Evolutionary conservation across 495 filamentous ascomycete genomes (phyloP), one percentile per base, ranked within the genome.

Genomic region (Glutinoglossum americanum): DNA sequence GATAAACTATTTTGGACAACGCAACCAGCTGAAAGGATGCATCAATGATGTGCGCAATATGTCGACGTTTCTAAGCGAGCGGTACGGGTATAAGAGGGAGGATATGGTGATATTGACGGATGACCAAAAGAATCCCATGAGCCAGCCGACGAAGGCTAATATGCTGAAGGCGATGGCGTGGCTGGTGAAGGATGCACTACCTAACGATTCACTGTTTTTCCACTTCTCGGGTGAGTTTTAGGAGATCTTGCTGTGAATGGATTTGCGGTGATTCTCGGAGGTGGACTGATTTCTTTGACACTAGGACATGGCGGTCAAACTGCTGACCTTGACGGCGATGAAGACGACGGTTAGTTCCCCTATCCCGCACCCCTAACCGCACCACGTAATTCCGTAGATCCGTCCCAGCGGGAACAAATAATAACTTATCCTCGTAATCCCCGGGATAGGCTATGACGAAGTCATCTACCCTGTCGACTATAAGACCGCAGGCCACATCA

Each of bases 81-180:
- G 86, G 62, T 97, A 93, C 65, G 84, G 86, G 32, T 98, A 97
- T 68, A 84, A 87, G 65, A 77, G 92, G 49, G 92, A 97, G 65
- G 90, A 97, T 68, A 98, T 98, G 92, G 92, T 98, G n/a, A 83
- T 94, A 59, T 75, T 98, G 66, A 97, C 92, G 33, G 92, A 98
- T 65, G 92, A 98, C 65, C 89, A 95, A 69, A 86, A 92, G 67
- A 90, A 94, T 63, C 87, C 88, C 13, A 93, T 94, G 84, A 94
- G 87, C 69, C 88, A 94, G 68, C 92, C 92, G n/a, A 95, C 89
- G 0, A 95, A 95, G 69, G 83, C 84, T 57, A 98, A 98, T 65
- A 96, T 98, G 57, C 70, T 98, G 28, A 79, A 92, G 23, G 92
- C 92, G 21, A 97, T 97, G 92, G 89, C 94, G 68, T 98, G 92